Evolutionary conservation across 106 monocot genomes (phyloP), one percentile per base, ranked within the genome.

Genomic region (Vanilla planifolia): DNA sequence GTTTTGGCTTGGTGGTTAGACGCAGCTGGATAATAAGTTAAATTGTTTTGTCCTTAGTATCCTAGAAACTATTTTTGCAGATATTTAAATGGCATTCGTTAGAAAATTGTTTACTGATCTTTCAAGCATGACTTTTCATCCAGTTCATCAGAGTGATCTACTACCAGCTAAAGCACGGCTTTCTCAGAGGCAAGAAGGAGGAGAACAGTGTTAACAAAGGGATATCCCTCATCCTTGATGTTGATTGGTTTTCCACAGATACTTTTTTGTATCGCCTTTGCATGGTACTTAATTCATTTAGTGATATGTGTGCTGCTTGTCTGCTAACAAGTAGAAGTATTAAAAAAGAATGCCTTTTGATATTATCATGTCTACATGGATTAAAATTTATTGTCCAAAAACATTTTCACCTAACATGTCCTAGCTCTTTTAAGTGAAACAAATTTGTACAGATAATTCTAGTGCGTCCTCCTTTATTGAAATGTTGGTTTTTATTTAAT

Each of bases 221-320:
- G 47, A 47, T 26, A 34, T 80, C 74, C 48, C 8, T 83, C 8
- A 76, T 73, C 42, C 65, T 88, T 39, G 87, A 88, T 71, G 82
- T 83, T 68, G 70, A 59, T 53, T 83, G 79, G 82, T 73, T 83
- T 43, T 82, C 79, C 17, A 88, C 69, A 51, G 87, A 88, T 55
- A 65, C 63, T 27, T 88, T 88, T 68, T 28, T 88, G 14, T 83
- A 66, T 41, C 83, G 34, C 25, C 76, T 83, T 48, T 83, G 76
- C 73, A 88, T 79, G 87, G 87, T 88, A 75, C 46, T 51, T 30
- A n/a, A 10, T 19, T 60, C 24, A 11, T n/a, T 57, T 55, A 6
- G 30, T n/a, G 16, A 19, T 57, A 19, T 0, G 6, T 57, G 19
- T 28, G 6, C 11, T 16, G 4, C 13, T 13, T 30, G 24, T 16